Conservation (phyloP, 352 stramenopile species). For the Pilasporangium apinafurcum region DNA sequence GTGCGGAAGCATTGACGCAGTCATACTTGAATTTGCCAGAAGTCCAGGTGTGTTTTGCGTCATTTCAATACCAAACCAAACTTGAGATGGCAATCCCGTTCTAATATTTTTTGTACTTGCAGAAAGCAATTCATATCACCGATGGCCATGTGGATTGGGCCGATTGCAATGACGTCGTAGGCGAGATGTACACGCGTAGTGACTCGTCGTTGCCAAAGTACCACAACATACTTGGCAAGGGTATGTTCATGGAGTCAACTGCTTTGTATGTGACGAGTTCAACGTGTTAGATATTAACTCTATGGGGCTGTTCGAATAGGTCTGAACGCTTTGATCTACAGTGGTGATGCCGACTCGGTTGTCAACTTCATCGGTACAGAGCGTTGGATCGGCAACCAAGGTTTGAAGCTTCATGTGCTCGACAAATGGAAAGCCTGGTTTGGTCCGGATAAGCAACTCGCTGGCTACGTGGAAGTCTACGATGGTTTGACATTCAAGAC, state of each 20-base stretch:
- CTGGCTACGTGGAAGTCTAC: constrained; percentile 78
- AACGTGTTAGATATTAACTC: too few relatives aligned
- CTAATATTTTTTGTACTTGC: constrained; percentile 46
- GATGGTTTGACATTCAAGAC: constrained; percentile 83
- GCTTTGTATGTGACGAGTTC: too few relatives aligned
- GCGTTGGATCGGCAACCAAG: constrained; percentile 69
- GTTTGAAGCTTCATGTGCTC: constrained; percentile 55
- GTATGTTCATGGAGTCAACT: too few relatives aligned
- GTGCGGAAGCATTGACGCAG: constrained; percentile 54
- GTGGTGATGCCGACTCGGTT: constrained; percentile 70
- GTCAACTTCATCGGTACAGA: constrained; percentile 88
- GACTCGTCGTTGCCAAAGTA: constrained; percentile 60
- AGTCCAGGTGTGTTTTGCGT: constrained; percentile 47
- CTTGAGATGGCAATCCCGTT: constrained; percentile 33
- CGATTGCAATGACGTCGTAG: constrained; percentile 54
- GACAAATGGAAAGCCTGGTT: constrained; percentile 72
- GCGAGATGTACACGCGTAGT: constrained; percentile 44
- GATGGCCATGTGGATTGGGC: constrained; percentile 40
- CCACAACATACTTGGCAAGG: constrained; percentile 39
- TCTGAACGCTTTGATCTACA: constrained; percentile 68
- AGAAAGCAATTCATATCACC: constrained; percentile 34
- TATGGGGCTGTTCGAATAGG: constrained; percentile 6
- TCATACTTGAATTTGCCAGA: constrained; percentile 41
- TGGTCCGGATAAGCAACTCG: constrained; percentile 74
- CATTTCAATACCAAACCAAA: too few relatives aligned